These are phyloP conservation scores for Fraxinus sp. DNA, from an alignment of 305 asterid genomes.

Conservation along the genomic window DNA sequence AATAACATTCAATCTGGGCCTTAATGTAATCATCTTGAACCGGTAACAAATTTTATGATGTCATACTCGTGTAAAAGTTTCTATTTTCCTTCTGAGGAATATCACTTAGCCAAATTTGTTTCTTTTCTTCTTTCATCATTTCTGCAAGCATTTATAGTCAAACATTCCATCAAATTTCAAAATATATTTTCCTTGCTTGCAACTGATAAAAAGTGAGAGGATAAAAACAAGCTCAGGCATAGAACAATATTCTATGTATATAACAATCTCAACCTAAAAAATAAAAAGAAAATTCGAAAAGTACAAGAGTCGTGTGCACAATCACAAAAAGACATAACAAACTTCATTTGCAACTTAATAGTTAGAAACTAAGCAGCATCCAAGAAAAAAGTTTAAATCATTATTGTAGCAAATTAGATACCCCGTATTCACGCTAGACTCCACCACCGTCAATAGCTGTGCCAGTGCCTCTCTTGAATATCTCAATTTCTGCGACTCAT, in stretches of 20 bases:
- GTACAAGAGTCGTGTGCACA: not conserved
- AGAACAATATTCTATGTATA: not conserved
- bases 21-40: not conserved
- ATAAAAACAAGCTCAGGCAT: not conserved
- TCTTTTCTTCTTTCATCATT: not conserved
- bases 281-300: not conserved
- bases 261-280: not conserved
- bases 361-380: not conserved
- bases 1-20: not conserved
- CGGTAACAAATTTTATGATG: not conserved
- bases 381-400: not conserved
- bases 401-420: conserved; percentile 25
- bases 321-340: not conserved
- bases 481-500: conserved; percentile 49
- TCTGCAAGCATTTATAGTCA: not conserved
- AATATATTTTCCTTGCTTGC: not conserved
- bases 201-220: not conserved
- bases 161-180: not conserved
- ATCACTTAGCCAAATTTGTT: not conserved
- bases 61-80: not conserved
- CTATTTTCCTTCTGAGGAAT: not conserved
- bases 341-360: not conserved
- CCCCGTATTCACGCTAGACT: conserved; percentile 53
- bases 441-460: conserved; percentile 55
- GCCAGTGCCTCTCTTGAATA: conserved; percentile 57